These are phyloP conservation scores for Plasmodium berghei DNA, from an alignment of 169 alveolate genomes.

Conservation along the genomic window DNA sequence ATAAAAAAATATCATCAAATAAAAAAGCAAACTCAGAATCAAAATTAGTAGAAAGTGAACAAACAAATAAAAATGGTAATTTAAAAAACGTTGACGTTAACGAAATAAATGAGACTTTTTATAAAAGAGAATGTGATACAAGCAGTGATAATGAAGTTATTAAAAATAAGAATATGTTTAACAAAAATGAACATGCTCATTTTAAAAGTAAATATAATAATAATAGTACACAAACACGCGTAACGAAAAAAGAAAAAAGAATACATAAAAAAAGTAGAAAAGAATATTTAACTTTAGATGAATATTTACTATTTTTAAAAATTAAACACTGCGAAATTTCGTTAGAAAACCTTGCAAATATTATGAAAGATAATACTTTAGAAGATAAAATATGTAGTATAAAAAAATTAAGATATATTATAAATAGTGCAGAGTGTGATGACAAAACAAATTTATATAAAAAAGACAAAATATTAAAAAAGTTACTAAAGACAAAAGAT, in stretches of 20 bases:
- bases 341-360: conserved; percentile 20
- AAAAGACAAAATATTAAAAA: conserved; percentile 52
- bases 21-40: too few species aligned
- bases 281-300: conserved; percentile 53
- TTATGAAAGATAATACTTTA: conserved; percentile 15
- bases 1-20: too few species aligned
- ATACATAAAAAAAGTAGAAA: conserved; percentile 12
- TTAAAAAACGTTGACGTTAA: too few species aligned
- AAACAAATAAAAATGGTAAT: too few species aligned
- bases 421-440: conserved; percentile 27
- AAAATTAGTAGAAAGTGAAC: too few species aligned
- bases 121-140: too few species aligned
- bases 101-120: too few species aligned
- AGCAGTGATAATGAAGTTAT: not conserved
- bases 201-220: not conserved
- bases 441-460: conserved; percentile 44
- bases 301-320: conserved; percentile 67
- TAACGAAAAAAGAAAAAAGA: not conserved
- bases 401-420: conserved; percentile 37
- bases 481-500: conserved; percentile 28
- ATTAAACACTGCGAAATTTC: conserved; percentile 45
- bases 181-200: not conserved
- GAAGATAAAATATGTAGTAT: conserved; percentile 43
- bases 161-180: not conserved
- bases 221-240: not conserved